phyloP scores from a whole-genome alignment of 208 protist genomes.

The Trypanosoma avium region DNA sequence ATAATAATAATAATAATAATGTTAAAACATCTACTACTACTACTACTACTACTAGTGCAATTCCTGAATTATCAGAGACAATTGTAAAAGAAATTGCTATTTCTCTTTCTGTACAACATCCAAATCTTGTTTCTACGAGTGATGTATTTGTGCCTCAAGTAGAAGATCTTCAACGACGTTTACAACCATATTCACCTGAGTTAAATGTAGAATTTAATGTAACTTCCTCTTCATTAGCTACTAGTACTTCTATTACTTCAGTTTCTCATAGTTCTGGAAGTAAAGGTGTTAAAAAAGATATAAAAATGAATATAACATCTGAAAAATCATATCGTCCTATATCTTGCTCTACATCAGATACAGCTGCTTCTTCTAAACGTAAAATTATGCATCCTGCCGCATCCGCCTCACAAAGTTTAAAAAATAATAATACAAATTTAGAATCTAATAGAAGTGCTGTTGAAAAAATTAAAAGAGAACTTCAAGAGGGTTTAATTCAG shows the following conservation, averaged over 20 bases:
- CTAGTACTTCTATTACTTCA: too few relatives aligned
- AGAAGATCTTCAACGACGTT: conserved; percentile 6
- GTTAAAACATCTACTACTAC: neutral
- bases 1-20: neutral
- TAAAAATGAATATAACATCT: too few relatives aligned
- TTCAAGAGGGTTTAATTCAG: conserved; percentile 13
- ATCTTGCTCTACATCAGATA: too few relatives aligned
- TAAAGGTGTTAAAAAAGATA: too few relatives aligned
- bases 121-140: conserved; percentile 20
- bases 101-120: conserved; percentile 13
- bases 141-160: conserved; percentile 25
- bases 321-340: too few relatives aligned
- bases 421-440: neutral
- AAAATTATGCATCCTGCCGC: too few relatives aligned
- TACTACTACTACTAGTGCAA: neutral
- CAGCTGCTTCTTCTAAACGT: too few relatives aligned
- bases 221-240: too few relatives aligned
- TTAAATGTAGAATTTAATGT: too few relatives aligned
- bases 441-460: neutral
- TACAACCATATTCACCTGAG: conserved; percentile 3
- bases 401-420: too few relatives aligned
- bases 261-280: too few relatives aligned
- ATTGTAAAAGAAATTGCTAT: conserved; percentile 24
- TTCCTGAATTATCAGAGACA: conserved; percentile 6
- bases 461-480: neutral